A percentile compares a stretch with the other conserved stretches of the same genome.
Evolutionary conservation across 192 early-diverging fungal genomes (phyloP).

Genomic region (Polychytrium aggregatum): DNA sequence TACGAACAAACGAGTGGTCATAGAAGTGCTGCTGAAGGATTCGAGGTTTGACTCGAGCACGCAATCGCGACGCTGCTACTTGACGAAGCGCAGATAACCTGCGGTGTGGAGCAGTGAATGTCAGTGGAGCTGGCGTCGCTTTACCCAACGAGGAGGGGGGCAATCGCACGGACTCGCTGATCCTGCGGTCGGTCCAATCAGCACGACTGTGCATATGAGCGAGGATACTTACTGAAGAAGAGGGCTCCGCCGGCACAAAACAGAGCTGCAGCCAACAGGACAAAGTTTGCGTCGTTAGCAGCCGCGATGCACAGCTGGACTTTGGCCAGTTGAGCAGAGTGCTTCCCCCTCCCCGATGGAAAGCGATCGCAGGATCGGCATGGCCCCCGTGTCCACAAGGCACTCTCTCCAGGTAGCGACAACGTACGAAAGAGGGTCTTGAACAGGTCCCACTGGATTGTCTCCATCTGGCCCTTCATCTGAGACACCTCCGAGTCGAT

Average conservation of each 20-base stretch:
- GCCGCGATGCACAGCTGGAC: neutral
- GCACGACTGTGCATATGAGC: neutral
- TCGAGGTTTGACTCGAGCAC: too few relatives aligned
- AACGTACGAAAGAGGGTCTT: constrained; percentile 29
- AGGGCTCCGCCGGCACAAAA: constrained; percentile 33
- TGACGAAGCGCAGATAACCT: constrained; percentile 20
- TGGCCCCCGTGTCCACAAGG: too few relatives aligned
- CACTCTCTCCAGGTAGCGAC: too few relatives aligned
- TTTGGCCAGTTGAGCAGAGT: neutral
- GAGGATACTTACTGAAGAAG: constrained; percentile 21
- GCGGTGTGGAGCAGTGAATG: neutral
- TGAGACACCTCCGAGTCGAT: constrained; percentile 82
- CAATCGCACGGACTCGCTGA: neutral
- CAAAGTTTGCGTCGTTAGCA: neutral
- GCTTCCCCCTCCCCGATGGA: neutral
- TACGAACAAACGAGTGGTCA: too few relatives aligned
- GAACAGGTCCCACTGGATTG: constrained; percentile 63
- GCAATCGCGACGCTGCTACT: too few relatives aligned
- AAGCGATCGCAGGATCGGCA: neutral
- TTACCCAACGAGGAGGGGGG: too few relatives aligned
- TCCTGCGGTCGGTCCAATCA: neutral
- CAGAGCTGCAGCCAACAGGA: constrained; percentile 11
- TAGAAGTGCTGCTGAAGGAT: too few relatives aligned
- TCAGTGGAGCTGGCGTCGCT: neutral
- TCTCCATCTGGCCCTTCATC: constrained; percentile 75